Conservation (phyloP, 2,329 filamentous ascomycete species). For the Clarireedia paspali region DNA sequence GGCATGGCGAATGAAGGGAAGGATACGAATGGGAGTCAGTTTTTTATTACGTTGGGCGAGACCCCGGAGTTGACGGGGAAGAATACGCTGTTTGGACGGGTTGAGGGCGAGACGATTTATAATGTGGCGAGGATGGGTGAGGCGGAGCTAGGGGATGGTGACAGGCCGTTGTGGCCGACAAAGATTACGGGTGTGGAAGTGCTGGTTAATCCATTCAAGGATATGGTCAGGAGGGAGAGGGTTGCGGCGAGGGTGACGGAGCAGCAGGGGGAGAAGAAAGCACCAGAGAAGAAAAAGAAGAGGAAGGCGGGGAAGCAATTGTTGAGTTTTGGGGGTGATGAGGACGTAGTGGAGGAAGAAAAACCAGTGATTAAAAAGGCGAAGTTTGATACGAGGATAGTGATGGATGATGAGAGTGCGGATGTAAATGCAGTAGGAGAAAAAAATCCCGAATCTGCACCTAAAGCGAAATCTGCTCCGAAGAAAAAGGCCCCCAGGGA, state of each 20-base stretch:
- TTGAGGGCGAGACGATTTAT: conserved; percentile 92
- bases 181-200: conserved; percentile 70
- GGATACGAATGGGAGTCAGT: conserved; percentile 86
- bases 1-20: conserved; percentile 93
- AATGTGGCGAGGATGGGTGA: conserved; percentile 93
- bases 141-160: conserved; percentile 72
- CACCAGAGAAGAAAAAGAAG: conserved; percentile 52
- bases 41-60: conserved; percentile 88
- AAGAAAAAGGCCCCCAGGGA: conserved; percentile 27
- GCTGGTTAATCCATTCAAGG: conserved; percentile 72
- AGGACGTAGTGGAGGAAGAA: conserved; percentile 39
- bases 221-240: conserved; percentile 64
- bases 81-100: conserved; percentile 88
- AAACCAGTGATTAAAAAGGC: conserved; percentile 57
- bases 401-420: conserved; percentile 48
- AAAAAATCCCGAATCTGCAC: conserved; percentile 27
- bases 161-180: conserved; percentile 79
- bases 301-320: conserved; percentile 69
- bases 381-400: conserved; percentile 72
- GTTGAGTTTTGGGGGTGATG: conserved; percentile 68
- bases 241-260: conserved; percentile 44
- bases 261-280: conserved; percentile 37
- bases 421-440: not conserved
- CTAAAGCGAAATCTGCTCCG: conserved; percentile 24
- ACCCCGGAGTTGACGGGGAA: conserved; percentile 78